phyloP scores from a whole-genome alignment of 768 basidiomycete genomes.

The Rhizopogon salebrosus region DNA sequence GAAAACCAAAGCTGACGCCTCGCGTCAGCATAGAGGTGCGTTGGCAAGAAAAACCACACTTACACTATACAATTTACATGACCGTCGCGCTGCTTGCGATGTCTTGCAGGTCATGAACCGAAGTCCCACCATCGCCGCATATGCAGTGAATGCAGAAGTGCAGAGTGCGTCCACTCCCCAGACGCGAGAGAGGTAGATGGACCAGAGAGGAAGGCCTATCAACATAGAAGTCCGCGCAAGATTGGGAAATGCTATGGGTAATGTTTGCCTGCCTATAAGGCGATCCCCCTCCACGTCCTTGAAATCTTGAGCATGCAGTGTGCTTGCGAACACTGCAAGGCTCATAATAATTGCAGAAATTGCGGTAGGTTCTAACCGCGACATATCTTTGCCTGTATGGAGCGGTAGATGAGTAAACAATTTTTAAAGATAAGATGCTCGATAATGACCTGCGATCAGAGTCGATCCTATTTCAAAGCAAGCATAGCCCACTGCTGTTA shows the following conservation, averaged over 20 bases:
- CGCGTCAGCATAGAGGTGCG: neutral
- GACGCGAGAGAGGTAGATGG: conserved; percentile 14
- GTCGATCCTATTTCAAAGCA: conserved; percentile 29
- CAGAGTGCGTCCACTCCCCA: conserved; percentile 15
- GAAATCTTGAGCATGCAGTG: conserved; percentile 27
- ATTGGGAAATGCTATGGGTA: conserved; percentile 35
- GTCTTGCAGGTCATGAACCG: conserved; percentile 15
- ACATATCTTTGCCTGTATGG: conserved; percentile 12
- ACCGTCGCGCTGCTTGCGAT: conserved; percentile 13
- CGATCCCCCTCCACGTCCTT: conserved; percentile 37
- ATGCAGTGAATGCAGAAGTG: conserved; percentile 11
- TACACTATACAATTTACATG: conserved; percentile 20
- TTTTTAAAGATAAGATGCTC: neutral
- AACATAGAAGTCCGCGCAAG: conserved; percentile 12
- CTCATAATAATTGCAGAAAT: conserved; percentile 22
- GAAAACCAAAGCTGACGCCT: conserved; percentile 2
- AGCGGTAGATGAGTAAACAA: neutral
- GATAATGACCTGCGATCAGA: conserved; percentile 25
- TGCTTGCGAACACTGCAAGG: conserved; percentile 24
- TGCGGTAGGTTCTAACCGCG: conserved; percentile 6
- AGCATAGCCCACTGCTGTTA: conserved; percentile 29
- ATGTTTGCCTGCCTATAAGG: conserved; percentile 28
- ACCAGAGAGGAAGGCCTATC: conserved; percentile 20
- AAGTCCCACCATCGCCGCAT: conserved; percentile 12
- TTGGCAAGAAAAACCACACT: conserved; percentile 1